Base-by-base conservation (phyloP, 2,329 filamentous ascomycete genomes). In the Simplicillium sp. region DNA sequence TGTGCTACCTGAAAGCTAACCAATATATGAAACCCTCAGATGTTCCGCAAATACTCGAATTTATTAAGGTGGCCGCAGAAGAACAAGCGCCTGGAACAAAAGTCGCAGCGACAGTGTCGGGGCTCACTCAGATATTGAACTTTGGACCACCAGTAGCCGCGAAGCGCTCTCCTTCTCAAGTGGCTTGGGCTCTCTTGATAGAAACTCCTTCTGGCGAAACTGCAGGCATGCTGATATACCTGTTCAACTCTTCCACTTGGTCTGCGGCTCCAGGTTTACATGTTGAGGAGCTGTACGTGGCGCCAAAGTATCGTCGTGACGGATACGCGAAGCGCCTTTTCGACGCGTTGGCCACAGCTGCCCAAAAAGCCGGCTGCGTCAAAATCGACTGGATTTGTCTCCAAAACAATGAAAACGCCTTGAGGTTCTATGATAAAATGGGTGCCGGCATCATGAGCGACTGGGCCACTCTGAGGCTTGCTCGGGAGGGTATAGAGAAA, bases 361-460 rank as follows among this genome's bases (percentile, higher is more conserved):
- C 41, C n/a, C 31, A 13, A 2, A 32, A 32, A 17, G 14, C 34
- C 11, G 39, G 37, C 18, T 43, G 46, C 16, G 25, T 29, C 12
- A 46, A 43, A 41, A 28, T 48, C 29, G 46, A 48, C 15, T 48
- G 46, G 46, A 38, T 32, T 8, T 45, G 44, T 35, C 39, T 39
- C n/a, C 29, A 18, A 36, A 36, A 41, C 20, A 48, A 48, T 36
- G 33, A 41, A 13, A 7, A 16, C 17, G 44, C 43, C 8, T 32
- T 48, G 32, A 37, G 29, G 36, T 46, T 48, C 18, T 48, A 48
- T 15, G 41, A 43, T 11, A 40, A 38, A 11, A 29, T 48, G 25
- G 46, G 46, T 9, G 46, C 46, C 3, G 20, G 20, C 20, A 34
- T 38, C 29, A 36, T 33, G 33, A 36, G 34, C 29, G 46, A 48